Base-by-base conservation (phyloP, 768 basidiomycete species). In the Gautieria morchelliformis region DNA sequence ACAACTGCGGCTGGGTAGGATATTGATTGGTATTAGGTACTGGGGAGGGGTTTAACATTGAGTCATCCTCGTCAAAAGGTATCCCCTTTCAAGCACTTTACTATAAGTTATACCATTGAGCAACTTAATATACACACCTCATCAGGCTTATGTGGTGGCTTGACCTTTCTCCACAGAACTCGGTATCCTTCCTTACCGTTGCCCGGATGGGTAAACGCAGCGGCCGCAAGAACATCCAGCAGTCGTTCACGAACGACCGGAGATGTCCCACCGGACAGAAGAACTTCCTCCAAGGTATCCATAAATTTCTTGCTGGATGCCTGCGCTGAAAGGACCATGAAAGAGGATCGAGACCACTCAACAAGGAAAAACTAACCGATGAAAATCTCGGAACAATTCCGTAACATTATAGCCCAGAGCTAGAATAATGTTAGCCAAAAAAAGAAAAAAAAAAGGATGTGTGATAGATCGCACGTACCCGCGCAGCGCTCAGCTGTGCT, bases 381-480 rank as follows among this genome's bases (percentile, higher is more conserved):
- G 64, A 93, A 92, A 14, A 79, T 65, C 10, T 85, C 81, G 0
- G 83, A 79, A 3, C 84, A 84, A 65, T 94, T 93, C 30, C 83
- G 82, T 39, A 94, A 78, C 85, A 94, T 87, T 63, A 94, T 85
- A 2, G 91, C 85, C 93, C 92, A 94, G 7, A 96, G 66, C 87
- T 90, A 60, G 20, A 54, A n/a, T 11, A 51, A 7, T 30, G 39
- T 4, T 51, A 15, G 42, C 27, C 8, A 52, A 12, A 1, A 27
- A 27, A 9, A 3, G 12, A 37, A 35, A 19, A 20, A 52, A 8
- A 46, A 37, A 32, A 33, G 7, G 46, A 55, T 46, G 56, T 44
- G 4, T 32, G 46, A 24, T 32, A n/a, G 30, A 17, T 30, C 14
- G 27, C 44, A 74, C 82, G 32, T 64, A 87, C 86, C 60, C 87